These are phyloP conservation scores for Lathyrus tuberosus DNA, from an alignment of 306 rosid genomes.

Conservation along the genomic window DNA sequence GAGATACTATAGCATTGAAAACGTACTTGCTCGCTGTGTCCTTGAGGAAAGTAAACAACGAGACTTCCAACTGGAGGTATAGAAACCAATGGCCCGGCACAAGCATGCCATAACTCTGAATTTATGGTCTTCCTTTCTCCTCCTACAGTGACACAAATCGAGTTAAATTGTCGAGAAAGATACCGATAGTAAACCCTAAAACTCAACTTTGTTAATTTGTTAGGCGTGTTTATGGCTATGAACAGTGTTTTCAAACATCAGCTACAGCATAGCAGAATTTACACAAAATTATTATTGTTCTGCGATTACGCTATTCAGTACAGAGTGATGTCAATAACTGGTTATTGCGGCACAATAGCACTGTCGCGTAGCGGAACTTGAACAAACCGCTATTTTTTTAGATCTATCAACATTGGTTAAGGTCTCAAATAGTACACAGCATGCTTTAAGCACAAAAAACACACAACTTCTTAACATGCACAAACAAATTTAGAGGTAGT, in stretches of 20 bases:
- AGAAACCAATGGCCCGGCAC: constrained; percentile 97
- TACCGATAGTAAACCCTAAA: constrained; percentile 11
- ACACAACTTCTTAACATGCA: neutral
- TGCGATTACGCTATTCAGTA: too few relatives aligned
- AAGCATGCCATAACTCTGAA: constrained; percentile 99
- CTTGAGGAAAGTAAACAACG: constrained; percentile 96
- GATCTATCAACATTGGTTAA: too few relatives aligned
- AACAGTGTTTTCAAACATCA: neutral
- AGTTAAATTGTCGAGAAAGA: constrained; percentile 23
- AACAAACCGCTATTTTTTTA: neutral
- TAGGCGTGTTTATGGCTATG: constrained; percentile 3
- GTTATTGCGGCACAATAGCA: too few relatives aligned
- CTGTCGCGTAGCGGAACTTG: neutral
- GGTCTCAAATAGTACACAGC: constrained; percentile 3
- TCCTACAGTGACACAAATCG: constrained; percentile 45
- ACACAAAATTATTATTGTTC: too few relatives aligned
- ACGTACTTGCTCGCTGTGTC: constrained; percentile 95
- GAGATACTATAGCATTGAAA: constrained; percentile 6
- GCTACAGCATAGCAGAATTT: neutral
- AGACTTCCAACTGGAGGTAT: constrained; percentile 93
- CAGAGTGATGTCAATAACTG: too few relatives aligned
- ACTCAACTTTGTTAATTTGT: neutral
- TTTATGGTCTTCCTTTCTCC: constrained; percentile 85
- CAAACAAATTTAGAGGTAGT: neutral
- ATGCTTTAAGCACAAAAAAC: neutral